Conservation (phyloP, 129 eudicot species). For the Helianthus tuberosus region DNA sequence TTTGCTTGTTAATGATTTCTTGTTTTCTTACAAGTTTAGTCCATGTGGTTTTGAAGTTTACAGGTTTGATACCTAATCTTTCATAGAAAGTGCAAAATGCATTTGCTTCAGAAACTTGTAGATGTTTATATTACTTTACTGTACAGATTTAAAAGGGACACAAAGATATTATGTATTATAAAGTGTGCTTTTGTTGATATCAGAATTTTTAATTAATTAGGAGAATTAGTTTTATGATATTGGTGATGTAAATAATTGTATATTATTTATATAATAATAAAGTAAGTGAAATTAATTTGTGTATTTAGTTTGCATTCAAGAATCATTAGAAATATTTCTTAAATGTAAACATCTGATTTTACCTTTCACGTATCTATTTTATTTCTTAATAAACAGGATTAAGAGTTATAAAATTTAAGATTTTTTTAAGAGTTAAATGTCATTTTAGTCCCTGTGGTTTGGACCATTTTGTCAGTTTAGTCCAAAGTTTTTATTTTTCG, state of each 20-base stretch:
- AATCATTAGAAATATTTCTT: no score
- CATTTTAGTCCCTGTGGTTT: no score
- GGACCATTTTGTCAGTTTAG: no score
- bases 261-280: no score
- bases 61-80: constrained; percentile 24
- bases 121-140: neutral
- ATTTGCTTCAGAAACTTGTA: neutral
- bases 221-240: neutral
- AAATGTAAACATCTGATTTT: no score
- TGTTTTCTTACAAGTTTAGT: neutral
- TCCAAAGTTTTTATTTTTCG: no score
- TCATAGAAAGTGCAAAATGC: neutral
- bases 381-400: no score
- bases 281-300: no score
- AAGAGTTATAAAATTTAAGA: no score
- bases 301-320: no score
- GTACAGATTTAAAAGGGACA: neutral
- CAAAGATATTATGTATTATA: constrained; percentile 1
- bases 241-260: neutral
- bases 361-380: no score
- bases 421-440: no score
- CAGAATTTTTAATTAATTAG: neutral
- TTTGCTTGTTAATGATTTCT: constrained; percentile 48
- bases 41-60: constrained; percentile 6
- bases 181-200: neutral